Evolutionary conservation across 1,139 yeast species (phyloP), one percentile per base, ranked within the genome.

Genomic region (Dujonia santamariae): DNA sequence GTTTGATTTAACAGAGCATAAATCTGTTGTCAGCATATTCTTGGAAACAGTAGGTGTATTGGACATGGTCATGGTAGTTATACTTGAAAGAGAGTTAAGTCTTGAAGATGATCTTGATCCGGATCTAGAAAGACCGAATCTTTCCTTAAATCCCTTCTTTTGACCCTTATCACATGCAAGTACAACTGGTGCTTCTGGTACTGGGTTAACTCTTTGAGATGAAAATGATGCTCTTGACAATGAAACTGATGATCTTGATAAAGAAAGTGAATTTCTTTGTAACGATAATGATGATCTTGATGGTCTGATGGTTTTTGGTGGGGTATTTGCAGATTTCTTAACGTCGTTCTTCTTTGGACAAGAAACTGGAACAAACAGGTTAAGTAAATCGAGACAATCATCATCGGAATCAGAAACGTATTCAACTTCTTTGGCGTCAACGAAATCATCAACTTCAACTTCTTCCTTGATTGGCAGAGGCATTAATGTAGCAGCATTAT

Each of bases 141-240:
- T 56, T 24, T 50, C 53, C 45, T 53, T 58, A 38, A 61, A 54
- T 4, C 62, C 51, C 32, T 40, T 45, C 49, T 50, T 59, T 37
- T 46, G 47, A 30, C 35, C 42, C 7, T 15, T 29, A 23, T 36
- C 36, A 26, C 30, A 36, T n/a, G 18, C 36, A 15, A 36, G 32
- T 9, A 24, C 21, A 18, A 23, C 23, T 22, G 24, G 25, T 7
- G 13, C 14, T n/a, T n/a, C n/a, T n/a, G n/a, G n/a, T n/a, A n/a
- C n/a, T n/a, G n/a, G n/a, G n/a, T 11, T 7, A 17, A 7, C 6
- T 14, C 16, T 20, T 12, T 25, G 15, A 8, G 14, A 18, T 26
- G 30, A 26, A 9, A 11, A n/a, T 18, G 22, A 16, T n/a, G n/a
- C n/a, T n/a, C n/a, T n/a, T n/a, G n/a, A n/a, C n/a, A n/a, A n/a